Percentiles rank a stretch among this genome's conserved stretches.
These are phyloP conservation scores for Rhynchosporium graminicola DNA, from an alignment of 2,329 filamentous ascomycete species.

Conservation along the genomic window DNA sequence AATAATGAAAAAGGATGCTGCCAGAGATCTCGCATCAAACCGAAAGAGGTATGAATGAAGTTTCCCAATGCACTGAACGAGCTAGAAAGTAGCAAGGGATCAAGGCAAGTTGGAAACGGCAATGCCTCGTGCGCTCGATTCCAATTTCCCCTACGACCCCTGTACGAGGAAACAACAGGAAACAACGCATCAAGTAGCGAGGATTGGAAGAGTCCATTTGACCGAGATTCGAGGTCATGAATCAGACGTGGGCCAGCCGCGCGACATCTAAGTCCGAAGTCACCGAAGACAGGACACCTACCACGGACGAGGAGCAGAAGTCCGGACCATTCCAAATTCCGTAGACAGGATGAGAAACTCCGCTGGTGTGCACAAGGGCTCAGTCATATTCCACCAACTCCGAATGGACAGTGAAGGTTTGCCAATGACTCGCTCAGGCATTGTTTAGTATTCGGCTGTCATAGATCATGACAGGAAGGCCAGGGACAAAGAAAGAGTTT, in stretches of 20 bases:
- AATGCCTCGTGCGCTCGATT: no score
- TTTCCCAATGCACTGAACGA: no score
- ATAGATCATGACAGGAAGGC: background rate
- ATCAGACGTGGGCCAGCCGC: background rate
- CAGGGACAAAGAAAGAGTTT: background rate
- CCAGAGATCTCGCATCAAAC: background rate
- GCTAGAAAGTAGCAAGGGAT: no score
- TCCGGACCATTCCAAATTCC: background rate
- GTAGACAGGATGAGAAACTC: background rate
- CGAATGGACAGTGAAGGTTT: background rate
- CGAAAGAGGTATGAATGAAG: background rate
- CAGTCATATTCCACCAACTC: constrained; percentile 1
- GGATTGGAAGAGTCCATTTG: background rate
- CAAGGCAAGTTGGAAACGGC: no score
- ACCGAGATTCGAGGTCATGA: background rate
- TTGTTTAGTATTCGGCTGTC: background rate
- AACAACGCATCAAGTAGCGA: background rate
- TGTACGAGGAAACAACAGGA: no score
- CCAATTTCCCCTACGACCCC: no score
- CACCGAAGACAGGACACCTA: background rate
- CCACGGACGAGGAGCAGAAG: background rate
- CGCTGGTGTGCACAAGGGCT: background rate
- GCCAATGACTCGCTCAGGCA: background rate
- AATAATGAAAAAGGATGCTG: background rate
- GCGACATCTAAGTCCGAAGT: background rate